Evolutionary conservation across 768 basidiomycete genomes (phyloP).

Genomic region (Termitomyces bulborhizus): DNA sequence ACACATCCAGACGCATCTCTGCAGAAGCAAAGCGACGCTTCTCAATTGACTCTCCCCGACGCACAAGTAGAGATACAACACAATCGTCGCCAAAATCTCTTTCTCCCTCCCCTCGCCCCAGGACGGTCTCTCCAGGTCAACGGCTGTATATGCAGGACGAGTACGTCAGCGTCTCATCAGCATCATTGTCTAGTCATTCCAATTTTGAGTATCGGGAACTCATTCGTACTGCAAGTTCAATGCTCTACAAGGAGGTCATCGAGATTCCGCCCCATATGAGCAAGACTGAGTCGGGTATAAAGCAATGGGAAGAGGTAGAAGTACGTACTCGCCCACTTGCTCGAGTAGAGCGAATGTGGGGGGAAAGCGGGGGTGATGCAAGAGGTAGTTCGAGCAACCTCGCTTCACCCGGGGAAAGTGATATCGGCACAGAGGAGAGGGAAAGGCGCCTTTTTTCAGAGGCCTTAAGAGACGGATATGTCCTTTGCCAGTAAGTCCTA

Average conservation of each 20-base stretch:
- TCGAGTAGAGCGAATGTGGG: constrained; percentile 68
- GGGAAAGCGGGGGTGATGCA: constrained; percentile 42
- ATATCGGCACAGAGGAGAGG: constrained; percentile 61
- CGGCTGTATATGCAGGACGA: constrained; percentile 46
- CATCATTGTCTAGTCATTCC: constrained; percentile 34
- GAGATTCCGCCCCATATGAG: constrained; percentile 53
- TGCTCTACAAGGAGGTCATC: constrained; percentile 62
- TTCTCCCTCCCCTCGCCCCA: constrained; percentile 36
- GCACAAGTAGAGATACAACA: constrained; percentile 29
- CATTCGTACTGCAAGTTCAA: constrained; percentile 56
- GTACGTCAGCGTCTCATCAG: constrained; percentile 53
- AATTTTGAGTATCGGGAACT: constrained; percentile 60
- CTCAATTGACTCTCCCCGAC: constrained; percentile 22
- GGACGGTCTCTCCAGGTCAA: constrained; percentile 41
- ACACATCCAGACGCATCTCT: too few relatives aligned
- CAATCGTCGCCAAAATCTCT: constrained; percentile 14
- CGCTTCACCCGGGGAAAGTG: constrained; percentile 22
- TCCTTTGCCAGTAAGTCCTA: constrained; percentile 80
- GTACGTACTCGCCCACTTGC: constrained; percentile 51
- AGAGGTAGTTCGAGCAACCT: constrained; percentile 37
- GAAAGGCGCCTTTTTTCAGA: constrained; percentile 71
- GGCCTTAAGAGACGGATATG: constrained; percentile 75
- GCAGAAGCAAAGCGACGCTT: constrained; percentile 11
- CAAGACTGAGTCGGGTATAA: constrained; percentile 39
- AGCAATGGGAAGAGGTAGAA: constrained; percentile 76